A percentile compares a stretch with the other conserved stretches of the same genome.
These are phyloP conservation scores for Hirsutella thompsonii DNA, from an alignment of 2,329 filamentous ascomycete genomes.

Conservation along the genomic window DNA sequence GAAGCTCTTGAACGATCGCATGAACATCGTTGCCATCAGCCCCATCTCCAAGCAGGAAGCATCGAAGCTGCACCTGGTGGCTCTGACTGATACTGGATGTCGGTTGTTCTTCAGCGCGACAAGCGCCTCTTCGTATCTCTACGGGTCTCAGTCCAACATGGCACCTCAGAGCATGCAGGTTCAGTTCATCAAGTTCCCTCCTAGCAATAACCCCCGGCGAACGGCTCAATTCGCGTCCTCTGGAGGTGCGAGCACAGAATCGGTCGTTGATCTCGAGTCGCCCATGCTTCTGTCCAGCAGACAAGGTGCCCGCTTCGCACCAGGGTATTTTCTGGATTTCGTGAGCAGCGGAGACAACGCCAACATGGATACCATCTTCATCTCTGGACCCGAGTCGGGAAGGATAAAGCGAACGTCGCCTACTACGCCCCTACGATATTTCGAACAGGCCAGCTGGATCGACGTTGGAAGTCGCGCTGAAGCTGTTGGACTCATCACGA, in stretches of 20 bases:
- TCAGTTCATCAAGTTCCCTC: slow-evolving; percentile 93
- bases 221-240: slow-evolving; percentile 12
- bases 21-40: slow-evolving; percentile 72
- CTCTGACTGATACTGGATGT: slow-evolving; percentile 80
- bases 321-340: slow-evolving; percentile 86
- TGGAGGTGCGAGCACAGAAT: slow-evolving; percentile 19
- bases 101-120: slow-evolving; percentile 88
- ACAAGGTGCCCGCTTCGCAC: slow-evolving; percentile 54
- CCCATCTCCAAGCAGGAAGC: slow-evolving; percentile 71
- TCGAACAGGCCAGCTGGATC: slow-evolving; percentile 72
- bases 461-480: slow-evolving; percentile 61
- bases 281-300: slow-evolving; percentile 34
- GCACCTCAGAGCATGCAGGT: slow-evolving; percentile 93
- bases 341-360: slow-evolving; percentile 50
- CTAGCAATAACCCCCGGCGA: slow-evolving; percentile 25
- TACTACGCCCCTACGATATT: slow-evolving; percentile 46
- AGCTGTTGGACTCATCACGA: slow-evolving; percentile 65
- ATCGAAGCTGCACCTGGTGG: slow-evolving; percentile 76
- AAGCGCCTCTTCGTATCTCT: slow-evolving; percentile 55
- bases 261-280: slow-evolving; percentile 33
- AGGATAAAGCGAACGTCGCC: slow-evolving; percentile 54
- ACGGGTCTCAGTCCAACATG: slow-evolving; percentile 43
- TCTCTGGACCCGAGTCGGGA: slow-evolving; percentile 78
- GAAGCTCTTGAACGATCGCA: slow-evolving; percentile 53
- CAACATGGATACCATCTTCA: slow-evolving; percentile 58